Evolutionary conservation across 140 eudicot species (phyloP).

Genomic region (Stevia rebaudiana): DNA sequence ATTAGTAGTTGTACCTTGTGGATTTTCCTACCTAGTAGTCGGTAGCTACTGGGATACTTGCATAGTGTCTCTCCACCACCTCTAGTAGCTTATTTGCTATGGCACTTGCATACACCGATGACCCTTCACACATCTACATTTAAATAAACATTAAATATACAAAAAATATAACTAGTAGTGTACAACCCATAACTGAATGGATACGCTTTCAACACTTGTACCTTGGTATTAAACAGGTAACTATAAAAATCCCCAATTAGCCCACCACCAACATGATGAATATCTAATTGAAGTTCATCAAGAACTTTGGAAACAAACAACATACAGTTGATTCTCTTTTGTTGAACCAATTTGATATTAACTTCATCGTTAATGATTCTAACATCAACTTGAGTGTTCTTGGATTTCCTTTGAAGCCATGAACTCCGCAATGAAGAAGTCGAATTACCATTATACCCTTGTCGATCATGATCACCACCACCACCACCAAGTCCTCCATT

Average conservation of each 20-base stretch:
- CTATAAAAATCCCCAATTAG: constrained; percentile 90
- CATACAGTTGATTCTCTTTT: constrained; percentile 70
- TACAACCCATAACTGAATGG: constrained; percentile 6
- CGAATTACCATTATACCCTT: constrained; percentile 36
- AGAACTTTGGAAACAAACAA: constrained; percentile 73
- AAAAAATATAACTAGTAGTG: background rate
- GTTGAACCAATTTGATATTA: constrained; percentile 81
- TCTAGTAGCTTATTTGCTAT: constrained; percentile 89
- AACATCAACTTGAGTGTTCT: constrained; percentile 93
- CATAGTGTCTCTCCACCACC: constrained; percentile 78
- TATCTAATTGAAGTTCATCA: constrained; percentile 94
- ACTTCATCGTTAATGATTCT: constrained; percentile 85
- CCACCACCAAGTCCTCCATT: constrained; percentile 21
- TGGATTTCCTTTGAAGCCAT: constrained; percentile 90
- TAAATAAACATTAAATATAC: background rate
- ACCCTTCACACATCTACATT: constrained; percentile 81
- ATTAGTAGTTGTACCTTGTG: background rate
- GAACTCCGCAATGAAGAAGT: constrained; percentile 68
- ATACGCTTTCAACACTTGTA: constrained; percentile 18
- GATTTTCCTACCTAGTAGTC: constrained; percentile 39
- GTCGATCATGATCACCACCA: constrained; percentile 43
- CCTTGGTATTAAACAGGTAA: constrained; percentile 88
- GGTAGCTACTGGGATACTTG: constrained; percentile 51
- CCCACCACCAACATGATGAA: constrained; percentile 96
- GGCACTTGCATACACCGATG: constrained; percentile 91